phyloP scores from a whole-genome alignment of 1,139 yeast genomes.

The Schizosaccharomyces versatilis region DNA sequence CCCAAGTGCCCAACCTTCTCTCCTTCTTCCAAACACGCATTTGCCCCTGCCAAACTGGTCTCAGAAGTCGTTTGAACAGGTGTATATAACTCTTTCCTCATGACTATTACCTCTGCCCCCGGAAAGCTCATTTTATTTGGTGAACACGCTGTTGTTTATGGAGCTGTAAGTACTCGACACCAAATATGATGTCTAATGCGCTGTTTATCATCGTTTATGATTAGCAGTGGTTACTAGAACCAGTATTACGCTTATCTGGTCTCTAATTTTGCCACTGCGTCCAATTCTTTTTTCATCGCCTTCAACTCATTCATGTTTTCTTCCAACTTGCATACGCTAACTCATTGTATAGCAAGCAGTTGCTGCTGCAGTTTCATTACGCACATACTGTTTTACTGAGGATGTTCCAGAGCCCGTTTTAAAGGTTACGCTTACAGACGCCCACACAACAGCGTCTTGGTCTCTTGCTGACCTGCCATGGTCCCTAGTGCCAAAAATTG shows the following conservation, averaged over 20 bases:
- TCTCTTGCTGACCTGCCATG: slow-evolving; percentile 1
- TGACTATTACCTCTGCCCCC: slow-evolving; percentile 58
- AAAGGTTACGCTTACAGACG: neutral
- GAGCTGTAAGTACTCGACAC: slow-evolving; percentile 28
- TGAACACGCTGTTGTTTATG: slow-evolving; percentile 88
- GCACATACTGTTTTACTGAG: slow-evolving; percentile 19
- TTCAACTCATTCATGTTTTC: neutral
- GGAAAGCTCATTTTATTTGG: slow-evolving; percentile 93
- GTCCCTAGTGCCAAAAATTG: slow-evolving; percentile 18
- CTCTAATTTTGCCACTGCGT: too few species aligned
- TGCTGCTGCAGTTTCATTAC: slow-evolving; percentile 64
- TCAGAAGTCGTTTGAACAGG: neutral
- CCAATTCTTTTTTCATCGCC: neutral
- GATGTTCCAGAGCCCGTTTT: slow-evolving; percentile 14
- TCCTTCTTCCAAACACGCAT: neutral
- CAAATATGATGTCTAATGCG: neutral
- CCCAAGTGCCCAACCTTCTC: neutral
- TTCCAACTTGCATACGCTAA: neutral
- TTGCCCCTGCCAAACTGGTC: neutral
- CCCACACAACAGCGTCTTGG: neutral
- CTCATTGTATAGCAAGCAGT: slow-evolving; percentile 42
- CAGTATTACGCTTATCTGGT: neutral
- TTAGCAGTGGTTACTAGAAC: neutral
- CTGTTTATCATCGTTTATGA: neutral
- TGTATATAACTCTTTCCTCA: too few species aligned